These are phyloP conservation scores for Prunus yedoensis DNA, from an alignment of 331 rosid genomes.

Conservation along the genomic window DNA sequence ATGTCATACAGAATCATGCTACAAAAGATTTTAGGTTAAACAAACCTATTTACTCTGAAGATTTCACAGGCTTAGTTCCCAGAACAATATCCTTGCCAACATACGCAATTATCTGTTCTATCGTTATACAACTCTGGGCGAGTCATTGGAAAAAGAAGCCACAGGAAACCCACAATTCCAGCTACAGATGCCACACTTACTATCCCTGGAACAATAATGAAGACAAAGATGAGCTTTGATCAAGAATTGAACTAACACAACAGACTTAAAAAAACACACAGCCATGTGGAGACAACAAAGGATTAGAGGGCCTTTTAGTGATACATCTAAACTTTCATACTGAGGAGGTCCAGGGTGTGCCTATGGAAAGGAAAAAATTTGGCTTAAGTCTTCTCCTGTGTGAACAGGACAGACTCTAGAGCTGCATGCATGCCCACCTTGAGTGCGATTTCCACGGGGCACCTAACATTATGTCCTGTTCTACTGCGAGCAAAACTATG, in stretches of 20 bases:
- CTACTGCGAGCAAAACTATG: not conserved
- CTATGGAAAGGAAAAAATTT: not conserved
- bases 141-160: constrained; percentile 81
- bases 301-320: constrained; percentile 4
- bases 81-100: constrained; percentile 91
- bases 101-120: constrained; percentile 65
- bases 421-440: not conserved
- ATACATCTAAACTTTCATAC: not conserved
- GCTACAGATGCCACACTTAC: constrained; percentile 54
- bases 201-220: constrained; percentile 43
- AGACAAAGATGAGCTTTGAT: constrained; percentile 18
- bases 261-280: not conserved
- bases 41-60: constrained; percentile 7
- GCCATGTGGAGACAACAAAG: not conserved
- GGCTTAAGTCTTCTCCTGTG: not conserved
- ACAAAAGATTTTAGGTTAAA: not conserved
- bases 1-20: not conserved
- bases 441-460: not conserved
- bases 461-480: not conserved
- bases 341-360: not conserved
- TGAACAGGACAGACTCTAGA: constrained; percentile 4
- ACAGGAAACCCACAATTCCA: constrained; percentile 71
- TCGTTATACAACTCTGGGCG: constrained; percentile 67
- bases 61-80: constrained; percentile 38
- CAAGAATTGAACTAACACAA: constrained; percentile 20